Evolutionary conservation across 2,329 filamentous ascomycete genomes (phyloP).

Genomic region (Venturia effusa): DNA sequence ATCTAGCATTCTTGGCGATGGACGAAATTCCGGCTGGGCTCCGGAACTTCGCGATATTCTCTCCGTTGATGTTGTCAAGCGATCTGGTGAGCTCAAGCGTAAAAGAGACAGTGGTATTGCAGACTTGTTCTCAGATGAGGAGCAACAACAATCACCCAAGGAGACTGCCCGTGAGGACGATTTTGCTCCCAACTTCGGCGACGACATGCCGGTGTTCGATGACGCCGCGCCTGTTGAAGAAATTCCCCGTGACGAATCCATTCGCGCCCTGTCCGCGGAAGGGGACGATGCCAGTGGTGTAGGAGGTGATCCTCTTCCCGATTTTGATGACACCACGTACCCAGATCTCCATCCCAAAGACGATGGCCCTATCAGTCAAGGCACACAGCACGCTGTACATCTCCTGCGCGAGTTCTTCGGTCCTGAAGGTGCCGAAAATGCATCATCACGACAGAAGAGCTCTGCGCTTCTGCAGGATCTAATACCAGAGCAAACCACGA

Average conservation of each 20-base stretch:
- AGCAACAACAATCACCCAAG: constrained; percentile 34
- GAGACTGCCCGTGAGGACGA: constrained; percentile 31
- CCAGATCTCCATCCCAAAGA: constrained; percentile 72
- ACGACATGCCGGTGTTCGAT: constrained; percentile 22
- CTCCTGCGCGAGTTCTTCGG: constrained; percentile 84
- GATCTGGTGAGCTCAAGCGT: constrained; percentile 73
- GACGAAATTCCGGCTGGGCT: constrained; percentile 70
- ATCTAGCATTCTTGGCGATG: constrained; percentile 73
- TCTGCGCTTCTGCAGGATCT: constrained; percentile 85
- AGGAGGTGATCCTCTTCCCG: constrained; percentile 26
- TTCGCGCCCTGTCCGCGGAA: constrained; percentile 16
- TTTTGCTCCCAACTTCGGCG: constrained; percentile 18
- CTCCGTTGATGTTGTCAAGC: constrained; percentile 71
- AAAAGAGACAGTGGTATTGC: constrained; percentile 85
- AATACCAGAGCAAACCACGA: constrained; percentile 70
- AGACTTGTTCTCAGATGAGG: constrained; percentile 61
- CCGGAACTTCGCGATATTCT: constrained; percentile 87
- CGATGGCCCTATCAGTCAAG: constrained; percentile 75
- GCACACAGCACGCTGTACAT: constrained; percentile 92
- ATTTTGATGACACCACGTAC: constrained; percentile 66
- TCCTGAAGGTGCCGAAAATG: constrained; percentile 54
- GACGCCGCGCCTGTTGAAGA: constrained; percentile 22
- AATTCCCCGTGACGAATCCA: constrained; percentile 15
- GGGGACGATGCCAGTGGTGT: constrained; percentile 21
- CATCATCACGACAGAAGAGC: constrained; percentile 62